Evolutionary conservation across 768 basidiomycete genomes (phyloP).

Genomic region (Hericium erinaceus): DNA sequence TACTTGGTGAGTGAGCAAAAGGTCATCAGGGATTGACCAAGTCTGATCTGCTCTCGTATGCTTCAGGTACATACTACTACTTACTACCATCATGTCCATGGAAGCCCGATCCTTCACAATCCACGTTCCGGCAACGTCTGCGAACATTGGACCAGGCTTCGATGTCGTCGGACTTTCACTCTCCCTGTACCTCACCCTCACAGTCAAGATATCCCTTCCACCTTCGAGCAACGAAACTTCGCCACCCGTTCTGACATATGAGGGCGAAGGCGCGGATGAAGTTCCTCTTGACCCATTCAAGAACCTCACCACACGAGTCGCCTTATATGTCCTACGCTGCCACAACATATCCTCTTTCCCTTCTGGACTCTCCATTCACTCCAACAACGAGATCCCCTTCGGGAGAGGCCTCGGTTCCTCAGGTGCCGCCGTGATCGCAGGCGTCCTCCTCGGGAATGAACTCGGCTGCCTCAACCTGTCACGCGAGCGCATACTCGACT

Average conservation of each 20-base stretch:
- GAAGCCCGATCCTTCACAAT: conserved; percentile 46
- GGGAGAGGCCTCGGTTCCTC: conserved; percentile 96
- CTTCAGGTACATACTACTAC: neutral
- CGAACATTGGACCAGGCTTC: conserved; percentile 98
- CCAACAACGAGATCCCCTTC: conserved; percentile 91
- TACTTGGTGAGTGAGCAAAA: neutral
- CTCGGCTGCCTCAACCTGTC: conserved; percentile 68
- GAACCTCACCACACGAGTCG: conserved; percentile 94
- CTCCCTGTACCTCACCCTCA: conserved; percentile 73
- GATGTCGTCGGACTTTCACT: conserved; percentile 98
- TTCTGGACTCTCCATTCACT: conserved; percentile 62
- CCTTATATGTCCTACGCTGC: conserved; percentile 95
- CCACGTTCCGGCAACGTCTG: conserved; percentile 91
- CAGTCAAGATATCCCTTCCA: conserved; percentile 38
- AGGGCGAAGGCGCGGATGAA: conserved; percentile 82
- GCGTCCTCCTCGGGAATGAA: conserved; percentile 83
- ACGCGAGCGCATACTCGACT: conserved; percentile 74
- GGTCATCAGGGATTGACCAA: neutral
- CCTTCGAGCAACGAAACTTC: conserved; percentile 10
- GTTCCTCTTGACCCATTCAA: conserved; percentile 94
- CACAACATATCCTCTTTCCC: conserved; percentile 71
- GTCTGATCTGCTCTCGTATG: neutral
- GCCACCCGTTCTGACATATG: conserved; percentile 60
- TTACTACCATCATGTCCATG: neutral
- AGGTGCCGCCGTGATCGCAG: conserved; percentile 97